These are phyloP conservation scores for Ophiostoma sp. DNA, from an alignment of 2,329 filamentous ascomycete species.

Conservation along the genomic window DNA sequence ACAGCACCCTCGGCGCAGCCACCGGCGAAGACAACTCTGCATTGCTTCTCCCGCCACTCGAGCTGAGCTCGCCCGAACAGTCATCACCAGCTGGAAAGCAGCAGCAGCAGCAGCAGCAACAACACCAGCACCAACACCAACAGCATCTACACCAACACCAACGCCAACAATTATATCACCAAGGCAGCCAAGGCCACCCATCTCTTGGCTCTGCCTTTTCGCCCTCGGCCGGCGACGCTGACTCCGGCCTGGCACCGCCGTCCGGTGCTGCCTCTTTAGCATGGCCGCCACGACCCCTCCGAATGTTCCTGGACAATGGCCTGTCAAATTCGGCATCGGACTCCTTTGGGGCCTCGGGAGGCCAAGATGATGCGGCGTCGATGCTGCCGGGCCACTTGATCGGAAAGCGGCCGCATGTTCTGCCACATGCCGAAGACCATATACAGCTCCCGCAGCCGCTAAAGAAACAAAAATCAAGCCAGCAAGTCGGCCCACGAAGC, in stretches of 20 bases:
- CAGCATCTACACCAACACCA: slow-evolving; percentile 13
- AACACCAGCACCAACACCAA: neutral
- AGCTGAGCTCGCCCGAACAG: slow-evolving; percentile 44
- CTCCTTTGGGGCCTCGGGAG: neutral
- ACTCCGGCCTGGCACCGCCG: slow-evolving; percentile 3
- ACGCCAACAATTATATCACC: slow-evolving; percentile 1
- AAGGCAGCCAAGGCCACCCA: neutral
- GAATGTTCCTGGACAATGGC: slow-evolving; percentile 20
- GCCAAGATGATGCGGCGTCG: slow-evolving; percentile 37
- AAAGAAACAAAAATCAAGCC: slow-evolving; percentile 58
- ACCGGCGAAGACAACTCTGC: slow-evolving; percentile 22
- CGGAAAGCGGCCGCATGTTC: slow-evolving; percentile 25
- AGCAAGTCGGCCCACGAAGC: slow-evolving; percentile 38
- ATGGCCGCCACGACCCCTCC: slow-evolving; percentile 22
- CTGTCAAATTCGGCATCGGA: slow-evolving; percentile 10
- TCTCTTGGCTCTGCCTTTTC: slow-evolving; percentile 13
- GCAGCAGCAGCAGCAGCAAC: slow-evolving; percentile 16
- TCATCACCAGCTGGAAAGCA: slow-evolving; percentile 23
- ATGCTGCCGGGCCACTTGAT: slow-evolving; percentile 18
- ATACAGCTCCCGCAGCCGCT: slow-evolving; percentile 59
- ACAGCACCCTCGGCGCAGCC: slow-evolving; percentile 41
- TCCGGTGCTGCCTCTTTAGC: neutral
- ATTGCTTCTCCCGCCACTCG: slow-evolving; percentile 48
- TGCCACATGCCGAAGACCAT: slow-evolving; percentile 52
- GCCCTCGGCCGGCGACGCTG: slow-evolving; percentile 15